A percentile compares a stretch with the other conserved stretches of the same genome.
These are phyloP conservation scores for Aspergillus pseudoterreus DNA, from an alignment of 2,329 filamentous ascomycete species.

Conservation along the genomic window DNA sequence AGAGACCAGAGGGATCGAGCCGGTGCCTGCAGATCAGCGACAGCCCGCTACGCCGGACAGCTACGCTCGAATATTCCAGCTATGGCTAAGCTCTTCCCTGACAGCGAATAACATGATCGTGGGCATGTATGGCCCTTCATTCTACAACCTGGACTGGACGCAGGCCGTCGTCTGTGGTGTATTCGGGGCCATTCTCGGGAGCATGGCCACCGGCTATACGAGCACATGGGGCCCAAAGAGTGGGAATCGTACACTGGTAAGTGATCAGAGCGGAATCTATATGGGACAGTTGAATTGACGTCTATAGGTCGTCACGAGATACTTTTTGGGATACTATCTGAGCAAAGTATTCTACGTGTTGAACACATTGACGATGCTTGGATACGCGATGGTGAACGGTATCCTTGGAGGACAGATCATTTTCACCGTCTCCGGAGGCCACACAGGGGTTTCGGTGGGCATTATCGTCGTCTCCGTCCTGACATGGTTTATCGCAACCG, in stretches of 20 bases:
- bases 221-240: constrained; percentile 37
- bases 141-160: constrained; percentile 34
- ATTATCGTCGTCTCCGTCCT: constrained; percentile 32
- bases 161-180: constrained; percentile 34
- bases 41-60: constrained; percentile 2
- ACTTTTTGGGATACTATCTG: constrained; percentile 40
- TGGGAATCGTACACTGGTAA: constrained; percentile 38
- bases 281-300: neutral
- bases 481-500: constrained; percentile 31
- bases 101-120: constrained; percentile 38
- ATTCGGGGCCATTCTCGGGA: constrained; percentile 31
- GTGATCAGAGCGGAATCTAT: constrained; percentile 4
- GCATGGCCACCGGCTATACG: constrained; percentile 33
- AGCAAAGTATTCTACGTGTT: constrained; percentile 35
- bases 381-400: constrained; percentile 39
- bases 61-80: constrained; percentile 18
- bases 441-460: constrained; percentile 33
- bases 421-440: constrained; percentile 33
- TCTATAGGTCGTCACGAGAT: constrained; percentile 33
- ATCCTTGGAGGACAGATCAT: constrained; percentile 40
- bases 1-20: constrained; percentile 12
- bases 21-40: constrained; percentile 7
- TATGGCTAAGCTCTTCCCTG: constrained; percentile 37
- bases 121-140: constrained; percentile 36
- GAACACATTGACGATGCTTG: constrained; percentile 39